Base-by-base conservation (phyloP, 1,284 basidiomycete species). In the Sanguinoderma infundibulare region DNA sequence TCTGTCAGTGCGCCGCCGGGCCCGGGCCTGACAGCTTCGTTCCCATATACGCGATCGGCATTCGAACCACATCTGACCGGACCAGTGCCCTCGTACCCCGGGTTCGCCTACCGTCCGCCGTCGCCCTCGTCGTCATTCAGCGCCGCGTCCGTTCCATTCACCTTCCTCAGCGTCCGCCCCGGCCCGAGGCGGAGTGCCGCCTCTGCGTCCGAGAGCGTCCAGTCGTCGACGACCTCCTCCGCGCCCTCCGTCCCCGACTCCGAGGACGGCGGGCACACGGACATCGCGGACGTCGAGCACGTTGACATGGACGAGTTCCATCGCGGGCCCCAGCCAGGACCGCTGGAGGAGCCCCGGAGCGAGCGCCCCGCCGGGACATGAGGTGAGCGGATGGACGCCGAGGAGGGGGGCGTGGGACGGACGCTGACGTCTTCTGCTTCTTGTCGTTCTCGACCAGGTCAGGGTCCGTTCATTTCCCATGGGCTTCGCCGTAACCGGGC, bases 401-500 rank as follows among this genome's bases (percentile, higher is more conserved):
- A 34, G 20, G 53, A 52, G 39, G 59, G 30, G 24, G 35, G 20
- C 61, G 57, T 62, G 61, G 30, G 61, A 62, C 47, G 55, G 30
- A 51, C 51, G 38, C 42, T 34, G 24, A 36, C 51, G 22, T 32
- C 56, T 52, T 50, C 46, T 50, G 20, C 24, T 17, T 46, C 57
- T 65, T 65, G 57, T 59, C 52, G 39, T 52, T 42, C 60, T 62
- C 60, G 64, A 42, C 60, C 55, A 53, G 60, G 39, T 39, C 60
- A 58, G 39, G 39, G 39, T 57, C 51, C 36, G 51, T 51, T 55
- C 58, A 53, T 53, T 64, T 67, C 65, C 65, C 65, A 67, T 64
- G 53, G 32, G 64, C 59, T 70, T 70, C 69, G 60, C 64, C 58
- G 70, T 69, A 68, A 65, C 66, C 70, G 67, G 60, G 65, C 58